Conservation (phyloP, 169 alveolate genomes). For the Plasmodium ovale region DNA sequence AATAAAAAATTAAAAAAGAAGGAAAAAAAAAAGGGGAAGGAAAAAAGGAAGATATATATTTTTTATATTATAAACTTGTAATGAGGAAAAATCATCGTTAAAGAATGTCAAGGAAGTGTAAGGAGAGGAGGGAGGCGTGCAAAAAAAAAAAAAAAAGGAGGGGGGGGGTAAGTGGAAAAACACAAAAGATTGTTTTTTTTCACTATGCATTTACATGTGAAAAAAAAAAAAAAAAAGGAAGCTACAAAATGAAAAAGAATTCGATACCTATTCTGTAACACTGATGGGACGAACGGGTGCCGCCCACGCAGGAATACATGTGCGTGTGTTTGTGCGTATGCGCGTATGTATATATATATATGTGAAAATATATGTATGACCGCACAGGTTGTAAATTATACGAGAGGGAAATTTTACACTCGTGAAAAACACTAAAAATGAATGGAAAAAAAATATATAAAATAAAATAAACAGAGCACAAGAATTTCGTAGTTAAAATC, state of each 20-base stretch:
- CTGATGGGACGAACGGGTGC: background rate
- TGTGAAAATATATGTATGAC: no score
- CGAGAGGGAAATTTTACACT: no score
- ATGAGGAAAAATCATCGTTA: background rate
- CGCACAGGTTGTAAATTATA: no score
- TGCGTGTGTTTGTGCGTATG: no score
- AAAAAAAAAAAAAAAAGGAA: background rate
- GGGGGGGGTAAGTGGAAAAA: background rate
- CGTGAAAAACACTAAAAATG: no score
- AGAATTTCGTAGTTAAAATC: no score
- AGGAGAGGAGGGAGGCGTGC: background rate
- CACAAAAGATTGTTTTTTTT: background rate
- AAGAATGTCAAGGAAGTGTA: background rate
- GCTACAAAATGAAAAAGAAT: background rate
- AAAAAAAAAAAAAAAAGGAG: background rate
- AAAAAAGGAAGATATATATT: no score
- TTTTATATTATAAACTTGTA: no score
- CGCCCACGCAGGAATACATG: no score
- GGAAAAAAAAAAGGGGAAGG: background rate
- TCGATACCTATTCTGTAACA: background rate
- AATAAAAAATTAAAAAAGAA: background rate
- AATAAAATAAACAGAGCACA: no score
- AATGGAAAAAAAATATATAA: no score
- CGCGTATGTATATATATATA: no score
- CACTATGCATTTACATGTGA: background rate